Percentiles rank a stretch among this genome's conserved stretches.
phyloP scores from a whole-genome alignment of 768 basidiomycete genomes.

The Termitomyces heimii region DNA sequence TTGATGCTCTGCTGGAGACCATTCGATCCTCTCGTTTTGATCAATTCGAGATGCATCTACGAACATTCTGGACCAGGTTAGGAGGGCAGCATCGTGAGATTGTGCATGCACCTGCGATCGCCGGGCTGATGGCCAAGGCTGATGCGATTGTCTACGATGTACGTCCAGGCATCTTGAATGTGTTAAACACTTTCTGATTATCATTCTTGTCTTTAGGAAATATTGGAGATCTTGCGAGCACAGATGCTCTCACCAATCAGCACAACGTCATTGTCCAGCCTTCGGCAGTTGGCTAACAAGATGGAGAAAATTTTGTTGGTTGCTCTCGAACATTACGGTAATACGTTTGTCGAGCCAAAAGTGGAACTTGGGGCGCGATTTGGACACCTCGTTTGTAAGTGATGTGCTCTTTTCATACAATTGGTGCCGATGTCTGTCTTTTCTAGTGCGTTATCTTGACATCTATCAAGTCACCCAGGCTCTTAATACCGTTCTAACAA shows the following conservation, averaged over 20 bases:
- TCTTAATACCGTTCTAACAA: constrained; percentile 80
- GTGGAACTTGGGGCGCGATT: constrained; percentile 89
- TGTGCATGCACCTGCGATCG: constrained; percentile 84
- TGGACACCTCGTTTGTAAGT: constrained; percentile 84
- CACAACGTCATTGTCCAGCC: constrained; percentile 56
- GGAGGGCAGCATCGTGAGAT: constrained; percentile 77
- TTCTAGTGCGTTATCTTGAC: constrained; percentile 80
- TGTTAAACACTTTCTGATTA: constrained; percentile 5
- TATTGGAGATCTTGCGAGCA: constrained; percentile 76
- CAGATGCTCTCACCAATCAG: constrained; percentile 81
- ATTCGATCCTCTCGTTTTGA: constrained; percentile 78
- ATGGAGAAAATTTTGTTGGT: constrained; percentile 87
- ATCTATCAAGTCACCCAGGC: constrained; percentile 92
- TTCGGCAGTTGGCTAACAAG: constrained; percentile 81
- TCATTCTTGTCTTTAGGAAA: constrained; percentile 49
- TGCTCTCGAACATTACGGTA: constrained; percentile 77
- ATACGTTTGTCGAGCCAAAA: constrained; percentile 88
- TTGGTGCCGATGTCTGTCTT: constrained; percentile 8
- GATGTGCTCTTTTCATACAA: neutral
- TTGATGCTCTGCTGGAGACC: constrained; percentile 76
- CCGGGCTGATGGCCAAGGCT: constrained; percentile 83
- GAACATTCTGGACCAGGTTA: constrained; percentile 80
- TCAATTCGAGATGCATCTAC: constrained; percentile 83
- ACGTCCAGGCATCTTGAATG: constrained; percentile 24
- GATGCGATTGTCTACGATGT: constrained; percentile 91